phyloP scores from a whole-genome alignment of 108 stramenopile genomes.

The Cyclostephanos tholiformis region DNA sequence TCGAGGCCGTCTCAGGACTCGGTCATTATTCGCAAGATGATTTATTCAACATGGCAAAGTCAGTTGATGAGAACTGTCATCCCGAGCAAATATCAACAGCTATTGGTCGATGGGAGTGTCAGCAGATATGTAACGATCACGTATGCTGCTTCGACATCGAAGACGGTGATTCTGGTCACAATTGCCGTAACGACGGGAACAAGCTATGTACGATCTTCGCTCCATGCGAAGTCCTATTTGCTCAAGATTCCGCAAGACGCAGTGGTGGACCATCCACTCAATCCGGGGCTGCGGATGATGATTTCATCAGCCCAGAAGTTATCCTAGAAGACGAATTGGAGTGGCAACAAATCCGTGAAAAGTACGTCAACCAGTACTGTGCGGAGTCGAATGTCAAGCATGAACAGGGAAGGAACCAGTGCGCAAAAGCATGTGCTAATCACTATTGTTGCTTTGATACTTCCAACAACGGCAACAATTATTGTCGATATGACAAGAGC shows the following conservation, averaged over 20 bases:
- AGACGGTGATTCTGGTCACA: constrained; percentile 18
- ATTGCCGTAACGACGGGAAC: constrained; percentile 28
- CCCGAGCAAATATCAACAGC: neutral
- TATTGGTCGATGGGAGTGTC: constrained; percentile 28
- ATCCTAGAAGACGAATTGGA: constrained; percentile 13
- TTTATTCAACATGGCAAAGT: constrained; percentile 15
- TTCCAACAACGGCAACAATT: neutral
- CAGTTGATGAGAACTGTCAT: constrained; percentile 21
- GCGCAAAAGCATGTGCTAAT: constrained; percentile 12
- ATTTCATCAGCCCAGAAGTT: neutral
- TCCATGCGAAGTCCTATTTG: constrained; percentile 14
- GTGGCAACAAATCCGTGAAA: constrained; percentile 20
- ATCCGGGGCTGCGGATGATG: neutral
- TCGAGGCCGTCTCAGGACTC: neutral
- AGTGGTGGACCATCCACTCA: neutral
- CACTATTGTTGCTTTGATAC: constrained; percentile 41
- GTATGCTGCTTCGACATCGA: constrained; percentile 38
- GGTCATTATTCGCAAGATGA: constrained; percentile 19
- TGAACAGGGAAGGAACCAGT: constrained; percentile 5
- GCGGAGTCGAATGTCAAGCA: constrained; percentile 13
- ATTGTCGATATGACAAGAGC: neutral
- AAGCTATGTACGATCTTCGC: constrained; percentile 28
- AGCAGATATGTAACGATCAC: constrained; percentile 32
- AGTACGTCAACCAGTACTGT: constrained; percentile 9
- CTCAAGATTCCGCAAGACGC: constrained; percentile 1